Percentiles rank a stretch among this genome's conserved stretches.
phyloP scores from a whole-genome alignment of 2,329 filamentous ascomycete genomes.

The Phyllosticta citriasiana region DNA sequence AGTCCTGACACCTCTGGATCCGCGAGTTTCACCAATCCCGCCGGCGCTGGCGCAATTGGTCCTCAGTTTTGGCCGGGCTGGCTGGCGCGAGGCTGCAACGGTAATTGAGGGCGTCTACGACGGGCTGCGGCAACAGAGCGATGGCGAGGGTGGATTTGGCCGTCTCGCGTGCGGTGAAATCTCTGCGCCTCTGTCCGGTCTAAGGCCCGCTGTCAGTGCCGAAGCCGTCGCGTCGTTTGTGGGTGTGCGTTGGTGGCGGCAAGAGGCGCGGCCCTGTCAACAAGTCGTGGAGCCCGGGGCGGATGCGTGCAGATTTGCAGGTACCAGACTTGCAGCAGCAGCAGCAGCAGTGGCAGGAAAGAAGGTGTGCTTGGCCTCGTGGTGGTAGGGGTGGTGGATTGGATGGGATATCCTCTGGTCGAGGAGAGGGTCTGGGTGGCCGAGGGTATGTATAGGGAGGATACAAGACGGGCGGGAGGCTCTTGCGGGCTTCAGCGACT shows the following conservation, averaged over 20 bases:
- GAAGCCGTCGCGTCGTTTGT: not conserved
- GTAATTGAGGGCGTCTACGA: not conserved
- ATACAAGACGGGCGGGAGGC: not conserved
- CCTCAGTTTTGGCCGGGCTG: not conserved
- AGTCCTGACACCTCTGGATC: constrained; percentile 9
- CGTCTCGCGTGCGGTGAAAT: constrained; percentile 9
- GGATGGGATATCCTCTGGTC: not conserved
- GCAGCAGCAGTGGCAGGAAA: not conserved
- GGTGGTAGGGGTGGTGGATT: not conserved
- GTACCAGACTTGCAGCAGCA: constrained; percentile 8
- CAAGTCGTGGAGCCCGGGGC: constrained; percentile 14
- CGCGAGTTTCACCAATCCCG: constrained; percentile 11
- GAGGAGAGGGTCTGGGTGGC: constrained; percentile 1
- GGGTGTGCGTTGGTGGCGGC: not conserved
- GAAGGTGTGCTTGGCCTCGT: constrained; percentile 5
- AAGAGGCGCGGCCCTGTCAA: constrained; percentile 15
- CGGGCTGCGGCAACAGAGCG: not conserved
- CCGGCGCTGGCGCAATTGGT: constrained; percentile 7
- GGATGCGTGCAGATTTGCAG: constrained; percentile 7
- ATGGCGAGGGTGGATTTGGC: not conserved
- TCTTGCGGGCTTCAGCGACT: not conserved
- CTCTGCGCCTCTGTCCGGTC: constrained; percentile 7
- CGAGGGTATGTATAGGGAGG: constrained; percentile 7
- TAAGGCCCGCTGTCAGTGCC: constrained; percentile 3
- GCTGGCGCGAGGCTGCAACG: constrained; percentile 5